A percentile compares a stretch with the other conserved stretches of the same genome.
These are phyloP conservation scores for Trypanosoma vivax DNA, from an alignment of 208 protist genomes.

Conservation along the genomic window DNA sequence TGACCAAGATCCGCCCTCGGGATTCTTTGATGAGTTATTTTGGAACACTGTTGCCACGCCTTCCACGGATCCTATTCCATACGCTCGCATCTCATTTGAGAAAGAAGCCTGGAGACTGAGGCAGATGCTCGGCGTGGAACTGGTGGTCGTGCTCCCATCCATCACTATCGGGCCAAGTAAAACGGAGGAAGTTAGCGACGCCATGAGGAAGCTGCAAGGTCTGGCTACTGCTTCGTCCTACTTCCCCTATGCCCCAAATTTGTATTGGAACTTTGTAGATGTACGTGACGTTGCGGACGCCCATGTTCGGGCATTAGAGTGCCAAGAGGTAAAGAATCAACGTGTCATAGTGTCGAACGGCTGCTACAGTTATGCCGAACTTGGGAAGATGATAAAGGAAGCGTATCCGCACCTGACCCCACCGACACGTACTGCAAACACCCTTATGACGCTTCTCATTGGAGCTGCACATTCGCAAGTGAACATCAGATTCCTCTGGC, in stretches of 20 bases:
- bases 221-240: constrained; percentile 60
- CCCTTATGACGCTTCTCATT: constrained; percentile 69
- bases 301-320: constrained; percentile 75
- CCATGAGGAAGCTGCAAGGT: constrained; percentile 58
- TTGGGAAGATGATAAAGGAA: constrained; percentile 64
- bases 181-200: constrained; percentile 76
- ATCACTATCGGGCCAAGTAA: constrained; percentile 78
- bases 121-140: constrained; percentile 85
- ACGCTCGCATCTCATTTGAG: constrained; percentile 81
- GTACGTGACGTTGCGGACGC: constrained; percentile 84
- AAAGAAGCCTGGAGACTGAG: constrained; percentile 82
- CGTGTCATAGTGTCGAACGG: constrained; percentile 80
- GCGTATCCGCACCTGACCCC: constrained; percentile 73
- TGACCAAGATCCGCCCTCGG: constrained; percentile 53
- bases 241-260: constrained; percentile 76
- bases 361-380: constrained; percentile 66
- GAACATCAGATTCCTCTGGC: constrained; percentile 78
- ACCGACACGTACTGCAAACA: constrained; percentile 70
- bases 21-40: constrained; percentile 69
- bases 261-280: constrained; percentile 90
- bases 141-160: constrained; percentile 83
- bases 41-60: constrained; percentile 74
- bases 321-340: constrained; percentile 57
- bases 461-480: constrained; percentile 38
- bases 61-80: constrained; percentile 63